Evolutionary conservation across 2,329 filamentous ascomycete species (phyloP).

Genomic region (Pestalotiopsis sp.): DNA sequence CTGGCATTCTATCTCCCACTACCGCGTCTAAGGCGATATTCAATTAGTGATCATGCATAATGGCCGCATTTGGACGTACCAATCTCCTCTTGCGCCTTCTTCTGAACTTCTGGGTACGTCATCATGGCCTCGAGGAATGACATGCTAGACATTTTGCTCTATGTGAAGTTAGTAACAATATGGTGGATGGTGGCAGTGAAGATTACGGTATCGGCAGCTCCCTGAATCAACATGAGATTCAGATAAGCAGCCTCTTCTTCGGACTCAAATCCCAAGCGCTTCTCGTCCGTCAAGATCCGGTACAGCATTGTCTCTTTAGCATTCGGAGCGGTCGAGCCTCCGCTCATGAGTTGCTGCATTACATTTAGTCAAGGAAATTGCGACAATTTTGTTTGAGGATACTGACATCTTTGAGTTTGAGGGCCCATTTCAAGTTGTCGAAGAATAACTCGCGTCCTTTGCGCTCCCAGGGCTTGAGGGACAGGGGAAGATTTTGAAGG

Average conservation of each 20-base stretch:
- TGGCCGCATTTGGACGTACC: neutral
- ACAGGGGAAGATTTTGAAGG: neutral
- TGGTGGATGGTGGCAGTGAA: neutral
- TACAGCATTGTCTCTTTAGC: conserved; percentile 2
- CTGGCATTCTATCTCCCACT: neutral
- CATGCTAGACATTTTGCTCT: conserved; percentile 9
- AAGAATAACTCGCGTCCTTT: neutral
- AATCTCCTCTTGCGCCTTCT: neutral
- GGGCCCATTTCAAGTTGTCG: neutral
- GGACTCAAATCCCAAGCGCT: neutral
- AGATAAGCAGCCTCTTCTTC: neutral
- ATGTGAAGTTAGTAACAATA: too few relatives aligned
- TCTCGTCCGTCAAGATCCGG: neutral
- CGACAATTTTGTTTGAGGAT: neutral
- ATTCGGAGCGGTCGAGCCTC: neutral
- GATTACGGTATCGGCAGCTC: neutral
- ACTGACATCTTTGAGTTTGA: neutral
- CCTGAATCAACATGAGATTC: neutral
- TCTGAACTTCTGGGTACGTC: neutral
- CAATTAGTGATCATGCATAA: neutral
- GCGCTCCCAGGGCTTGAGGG: neutral
- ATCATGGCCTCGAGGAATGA: conserved; percentile 3
- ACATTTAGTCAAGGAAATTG: neutral
- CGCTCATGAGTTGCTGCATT: neutral
- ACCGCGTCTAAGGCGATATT: neutral